Base-by-base conservation (phyloP, 192 early-diverging fungal genomes). In the Jimgerdemannia lactiflua region DNA sequence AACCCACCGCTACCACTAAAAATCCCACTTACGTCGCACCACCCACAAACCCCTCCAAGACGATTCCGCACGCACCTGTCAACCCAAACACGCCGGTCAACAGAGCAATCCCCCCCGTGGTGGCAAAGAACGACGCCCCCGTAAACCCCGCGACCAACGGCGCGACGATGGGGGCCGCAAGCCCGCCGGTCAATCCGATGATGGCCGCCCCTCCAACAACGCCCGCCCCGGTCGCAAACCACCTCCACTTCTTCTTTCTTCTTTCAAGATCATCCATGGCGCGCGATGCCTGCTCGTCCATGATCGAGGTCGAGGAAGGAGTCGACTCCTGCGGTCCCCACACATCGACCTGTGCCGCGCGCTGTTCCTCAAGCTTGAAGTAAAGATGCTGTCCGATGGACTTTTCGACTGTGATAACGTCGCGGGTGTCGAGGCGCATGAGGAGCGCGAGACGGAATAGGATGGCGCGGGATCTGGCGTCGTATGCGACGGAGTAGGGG, bases 21-120 rank as follows among this genome's bases (percentile, higher is more conserved):
- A 67, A 54, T 54, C 49, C 49, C 49, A 54, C 11, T 54, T 11
- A 54, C 49, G 49, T 7, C 4, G 4, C 4, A 54, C 49, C 4
- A 54, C 49, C 11, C 11, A 4, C 49, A 54, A 4, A 4, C 4
- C 11, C 49, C 49, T 54, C 4, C 11, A 54, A 54, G 11, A 54
- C 49, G n/a, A n/a, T n/a, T n/a, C n/a, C n/a, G n/a, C n/a, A n/a
- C n/a, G 65, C 64, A 76, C 75, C 81, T 29, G 81, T 83, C 18
- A 90, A 66, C 20, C 89, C 89, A 83, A 90, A 87, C 44, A 90
- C 70, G 3, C 83, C 80, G 4, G 86, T 85, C 72, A 90, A 82
- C 19, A 90, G 73, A 18, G 82, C 87, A 20, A 88, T 80, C 39
- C 84, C 87, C 3, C 84, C 86, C 42, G 87, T 83, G 7, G 86